Conservation (phyloP, 2,329 filamentous ascomycete species). For the Leptographium radiaticola region DNA sequence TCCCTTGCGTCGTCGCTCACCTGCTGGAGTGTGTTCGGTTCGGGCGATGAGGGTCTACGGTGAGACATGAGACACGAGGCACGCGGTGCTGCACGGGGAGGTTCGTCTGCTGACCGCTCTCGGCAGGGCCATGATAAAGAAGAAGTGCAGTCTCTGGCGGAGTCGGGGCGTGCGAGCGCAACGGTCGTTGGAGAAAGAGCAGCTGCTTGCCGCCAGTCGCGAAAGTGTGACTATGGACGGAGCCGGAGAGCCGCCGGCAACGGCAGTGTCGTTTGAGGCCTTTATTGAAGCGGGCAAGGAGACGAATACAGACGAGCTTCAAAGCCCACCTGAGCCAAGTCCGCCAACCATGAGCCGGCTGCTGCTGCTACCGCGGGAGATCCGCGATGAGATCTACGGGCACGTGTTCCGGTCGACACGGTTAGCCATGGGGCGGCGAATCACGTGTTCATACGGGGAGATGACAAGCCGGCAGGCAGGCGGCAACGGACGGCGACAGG, state of each 20-base stretch:
- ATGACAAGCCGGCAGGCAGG: not conserved
- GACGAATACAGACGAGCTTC: too few relatives aligned
- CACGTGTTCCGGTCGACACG: conserved; percentile 11
- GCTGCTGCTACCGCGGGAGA: conserved; percentile 10
- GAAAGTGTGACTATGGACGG: not conserved
- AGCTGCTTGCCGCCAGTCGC: not conserved
- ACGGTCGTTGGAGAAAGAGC: not conserved
- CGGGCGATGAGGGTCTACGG: not conserved
- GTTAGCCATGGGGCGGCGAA: conserved; percentile 11
- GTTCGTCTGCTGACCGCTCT: not conserved
- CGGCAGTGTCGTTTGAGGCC: not conserved
- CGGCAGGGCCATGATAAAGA: not conserved
- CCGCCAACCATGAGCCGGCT: conserved; percentile 3
- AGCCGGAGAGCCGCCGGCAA: not conserved
- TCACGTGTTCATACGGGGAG: conserved; percentile 1
- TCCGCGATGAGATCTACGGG: conserved; percentile 11
- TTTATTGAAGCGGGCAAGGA: not conserved
- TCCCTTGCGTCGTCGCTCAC: not conserved
- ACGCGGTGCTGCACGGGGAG: not conserved
- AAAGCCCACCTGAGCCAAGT: not conserved
- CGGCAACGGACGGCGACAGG: too few relatives aligned
- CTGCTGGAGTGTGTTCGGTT: not conserved
- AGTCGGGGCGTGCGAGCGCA: not conserved
- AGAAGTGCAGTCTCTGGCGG: not conserved
- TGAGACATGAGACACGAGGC: not conserved